These are phyloP conservation scores for Colletotrichum sidae DNA, from an alignment of 2,329 filamentous ascomycete genomes.

Conservation along the genomic window DNA sequence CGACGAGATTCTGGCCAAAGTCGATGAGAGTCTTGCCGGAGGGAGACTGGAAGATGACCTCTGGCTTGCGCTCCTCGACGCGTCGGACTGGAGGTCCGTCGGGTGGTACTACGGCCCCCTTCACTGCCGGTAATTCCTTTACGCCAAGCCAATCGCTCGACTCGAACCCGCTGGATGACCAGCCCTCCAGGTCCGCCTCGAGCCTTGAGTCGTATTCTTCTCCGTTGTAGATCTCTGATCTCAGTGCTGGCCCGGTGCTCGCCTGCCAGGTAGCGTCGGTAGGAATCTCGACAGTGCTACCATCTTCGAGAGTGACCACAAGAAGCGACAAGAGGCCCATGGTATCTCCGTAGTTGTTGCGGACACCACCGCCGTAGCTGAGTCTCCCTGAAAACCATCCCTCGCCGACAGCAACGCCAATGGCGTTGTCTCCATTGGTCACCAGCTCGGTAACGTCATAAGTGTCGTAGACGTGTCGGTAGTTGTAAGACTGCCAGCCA, in stretches of 20 bases:
- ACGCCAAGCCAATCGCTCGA: slow-evolving; percentile 45
- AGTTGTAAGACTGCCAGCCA: slow-evolving; percentile 64
- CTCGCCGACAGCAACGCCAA: slow-evolving; percentile 58
- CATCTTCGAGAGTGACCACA: slow-evolving; percentile 48
- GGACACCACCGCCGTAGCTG: slow-evolving; percentile 42
- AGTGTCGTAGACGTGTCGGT: slow-evolving; percentile 64
- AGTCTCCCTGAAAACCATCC: slow-evolving; percentile 61
- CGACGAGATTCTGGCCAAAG: slow-evolving; percentile 70
- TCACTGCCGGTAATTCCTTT: slow-evolving; percentile 45
- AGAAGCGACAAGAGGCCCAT: slow-evolving; percentile 54
- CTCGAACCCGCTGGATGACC: slow-evolving; percentile 42
- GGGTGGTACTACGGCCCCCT: slow-evolving; percentile 51
- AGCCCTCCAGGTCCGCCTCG: slow-evolving; percentile 45
- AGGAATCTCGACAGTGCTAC: slow-evolving; percentile 41
- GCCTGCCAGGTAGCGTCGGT: slow-evolving; percentile 54
- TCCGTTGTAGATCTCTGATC: slow-evolving; percentile 63
- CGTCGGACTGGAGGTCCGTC: slow-evolving; percentile 58
- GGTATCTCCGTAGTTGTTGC: slow-evolving; percentile 53
- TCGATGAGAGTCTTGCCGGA: slow-evolving; percentile 62
- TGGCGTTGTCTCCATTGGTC: slow-evolving; percentile 46
- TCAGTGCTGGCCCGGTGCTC: slow-evolving; percentile 46
- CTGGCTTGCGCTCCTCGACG: slow-evolving; percentile 45
- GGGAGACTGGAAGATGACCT: slow-evolving; percentile 46
- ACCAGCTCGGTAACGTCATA: slow-evolving; percentile 62
- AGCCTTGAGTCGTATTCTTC: slow-evolving; percentile 59